Percentiles rank a stretch among this genome's conserved stretches.
Evolutionary conservation across 129 eudicot species (phyloP).

Genomic region (Dittrichia graveolens): DNA sequence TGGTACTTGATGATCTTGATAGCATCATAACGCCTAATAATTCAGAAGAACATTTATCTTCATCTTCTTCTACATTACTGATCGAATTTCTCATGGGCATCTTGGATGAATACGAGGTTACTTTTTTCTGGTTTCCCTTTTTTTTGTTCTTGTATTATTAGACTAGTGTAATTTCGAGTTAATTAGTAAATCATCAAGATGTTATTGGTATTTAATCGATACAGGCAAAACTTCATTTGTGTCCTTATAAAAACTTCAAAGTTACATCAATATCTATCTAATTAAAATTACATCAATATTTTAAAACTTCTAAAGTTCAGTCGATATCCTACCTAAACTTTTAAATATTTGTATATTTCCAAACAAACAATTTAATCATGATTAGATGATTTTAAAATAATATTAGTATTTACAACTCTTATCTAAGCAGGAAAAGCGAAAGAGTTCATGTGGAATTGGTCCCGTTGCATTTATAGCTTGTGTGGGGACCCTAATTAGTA

Average conservation of each 20-base stretch:
- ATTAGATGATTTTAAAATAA: too few relatives aligned
- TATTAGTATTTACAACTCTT: too few relatives aligned
- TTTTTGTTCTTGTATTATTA: neutral
- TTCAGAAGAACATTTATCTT: constrained; percentile 71
- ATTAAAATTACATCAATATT: too few relatives aligned
- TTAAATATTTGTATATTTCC: too few relatives aligned
- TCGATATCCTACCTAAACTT: too few relatives aligned
- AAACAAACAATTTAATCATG: too few relatives aligned
- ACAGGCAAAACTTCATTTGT: too few relatives aligned
- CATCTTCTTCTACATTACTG: constrained; percentile 66
- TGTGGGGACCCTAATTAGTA: constrained; percentile 70
- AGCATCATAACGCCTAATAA: constrained; percentile 69
- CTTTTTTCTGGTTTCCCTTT: constrained; percentile 18
- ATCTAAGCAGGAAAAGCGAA: constrained; percentile 57
- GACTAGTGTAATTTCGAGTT: neutral
- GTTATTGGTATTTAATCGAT: too few relatives aligned
- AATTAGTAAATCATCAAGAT: too few relatives aligned
- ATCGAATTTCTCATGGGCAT: constrained; percentile 66
- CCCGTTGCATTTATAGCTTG: constrained; percentile 88
- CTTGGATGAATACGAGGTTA: constrained; percentile 89
- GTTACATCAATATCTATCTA: too few relatives aligned
- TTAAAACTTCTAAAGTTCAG: too few relatives aligned
- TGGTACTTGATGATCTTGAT: constrained; percentile 93
- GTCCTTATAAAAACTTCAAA: too few relatives aligned
- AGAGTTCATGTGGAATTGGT: constrained; percentile 75